Percentiles rank a stretch among this genome's conserved stretches.
Conservation (phyloP, 441 rosid species). For the Gossypium schwendimanii region DNA sequence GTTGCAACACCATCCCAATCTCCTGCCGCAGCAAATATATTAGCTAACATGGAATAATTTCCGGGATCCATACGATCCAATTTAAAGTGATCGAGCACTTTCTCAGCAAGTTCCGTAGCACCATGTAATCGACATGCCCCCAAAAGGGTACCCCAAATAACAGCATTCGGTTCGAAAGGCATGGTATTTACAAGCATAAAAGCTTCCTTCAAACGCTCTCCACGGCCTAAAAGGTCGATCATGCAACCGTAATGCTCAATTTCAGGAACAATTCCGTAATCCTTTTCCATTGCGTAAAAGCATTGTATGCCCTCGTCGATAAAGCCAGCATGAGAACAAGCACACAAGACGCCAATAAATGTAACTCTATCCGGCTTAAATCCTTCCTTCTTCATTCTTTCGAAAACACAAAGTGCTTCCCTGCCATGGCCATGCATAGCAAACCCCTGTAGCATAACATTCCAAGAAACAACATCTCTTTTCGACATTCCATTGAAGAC, state of each 20-base stretch:
- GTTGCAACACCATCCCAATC: conserved; percentile 60
- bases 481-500: conserved; percentile 47
- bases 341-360: conserved; percentile 60
- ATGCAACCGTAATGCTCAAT: conserved; percentile 83
- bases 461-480: conserved; percentile 74
- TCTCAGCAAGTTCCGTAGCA: conserved; percentile 44
- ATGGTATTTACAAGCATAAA: conserved; percentile 48
- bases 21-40: conserved; percentile 68
- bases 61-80: conserved; percentile 48
- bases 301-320: conserved; percentile 51
- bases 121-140: conserved; percentile 66
- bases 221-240: conserved; percentile 72
- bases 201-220: conserved; percentile 62
- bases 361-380: conserved; percentile 58
- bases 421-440: conserved; percentile 66
- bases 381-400: conserved; percentile 57
- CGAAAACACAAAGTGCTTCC: conserved; percentile 55
- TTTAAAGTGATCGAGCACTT: conserved; percentile 33
- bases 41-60: conserved; percentile 54
- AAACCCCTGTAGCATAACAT: conserved; percentile 69
- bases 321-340: conserved; percentile 70
- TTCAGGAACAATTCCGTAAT: conserved; percentile 47
- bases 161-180: conserved; percentile 66
- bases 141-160: conserved; percentile 76
- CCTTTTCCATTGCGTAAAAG: conserved; percentile 58